These are phyloP conservation scores for Polysphondylium violaceum DNA, from an alignment of 78 protist genomes.

Conservation along the genomic window DNA sequence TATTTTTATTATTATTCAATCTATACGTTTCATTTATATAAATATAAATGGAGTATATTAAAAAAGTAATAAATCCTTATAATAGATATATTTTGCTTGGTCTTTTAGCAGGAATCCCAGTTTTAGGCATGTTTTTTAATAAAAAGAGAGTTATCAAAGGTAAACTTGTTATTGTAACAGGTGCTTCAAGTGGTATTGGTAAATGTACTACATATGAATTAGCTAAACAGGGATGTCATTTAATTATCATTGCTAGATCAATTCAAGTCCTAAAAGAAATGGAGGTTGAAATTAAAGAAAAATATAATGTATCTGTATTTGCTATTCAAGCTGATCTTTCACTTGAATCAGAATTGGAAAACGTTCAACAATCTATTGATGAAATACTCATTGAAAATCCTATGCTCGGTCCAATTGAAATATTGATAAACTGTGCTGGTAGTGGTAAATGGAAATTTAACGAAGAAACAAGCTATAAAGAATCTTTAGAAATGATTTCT, in stretches of 20 bases:
- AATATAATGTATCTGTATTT: background rate
- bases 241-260: slow-evolving; percentile 37
- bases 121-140: background rate
- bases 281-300: background rate
- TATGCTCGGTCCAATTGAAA: background rate
- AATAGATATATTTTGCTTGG: background rate
- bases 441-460: slow-evolving; percentile 61
- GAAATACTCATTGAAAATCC: background rate
- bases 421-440: slow-evolving; percentile 53
- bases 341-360: background rate
- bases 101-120: background rate
- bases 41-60: too few species aligned
- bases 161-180: slow-evolving; percentile 48
- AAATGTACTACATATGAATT: slow-evolving; percentile 38
- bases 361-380: background rate
- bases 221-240: slow-evolving; percentile 10
- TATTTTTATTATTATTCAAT: too few species aligned
- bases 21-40: too few species aligned
- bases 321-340: slow-evolving; percentile 10
- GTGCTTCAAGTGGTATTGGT: slow-evolving; percentile 78
- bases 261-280: background rate
- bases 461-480: slow-evolving; percentile 31
- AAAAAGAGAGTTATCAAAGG: slow-evolving; percentile 15
- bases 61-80: too few species aligned
- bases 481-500: slow-evolving; percentile 32